A percentile compares a stretch with the other conserved stretches of the same genome.
These are phyloP conservation scores for Cladophialophora bantiana DNA, from an alignment of 2,329 filamentous ascomycete species.

Conservation along the genomic window DNA sequence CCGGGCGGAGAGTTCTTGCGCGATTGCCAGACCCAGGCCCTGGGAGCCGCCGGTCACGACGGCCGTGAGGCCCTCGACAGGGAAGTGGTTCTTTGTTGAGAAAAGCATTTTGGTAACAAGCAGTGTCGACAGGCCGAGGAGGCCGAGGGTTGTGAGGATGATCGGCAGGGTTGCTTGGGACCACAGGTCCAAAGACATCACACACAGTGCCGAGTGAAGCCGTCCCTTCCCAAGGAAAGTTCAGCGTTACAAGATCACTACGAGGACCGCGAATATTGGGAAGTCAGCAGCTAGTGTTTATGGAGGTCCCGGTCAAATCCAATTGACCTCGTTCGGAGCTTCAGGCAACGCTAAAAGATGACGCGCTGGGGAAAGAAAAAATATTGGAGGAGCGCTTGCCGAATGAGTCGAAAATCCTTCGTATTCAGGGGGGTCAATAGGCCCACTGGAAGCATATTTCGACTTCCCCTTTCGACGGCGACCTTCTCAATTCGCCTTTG, in stretches of 20 bases:
- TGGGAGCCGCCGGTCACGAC: conserved; percentile 91
- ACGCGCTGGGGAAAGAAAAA: neutral
- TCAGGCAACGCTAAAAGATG: conserved; percentile 18
- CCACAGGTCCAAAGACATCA: conserved; percentile 6
- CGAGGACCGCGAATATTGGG: too few relatives aligned
- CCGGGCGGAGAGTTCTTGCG: conserved; percentile 75
- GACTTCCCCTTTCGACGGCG: neutral
- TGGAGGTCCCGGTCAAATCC: neutral
- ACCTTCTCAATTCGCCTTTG: neutral
- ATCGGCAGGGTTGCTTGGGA: neutral
- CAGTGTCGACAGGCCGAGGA: conserved; percentile 15
- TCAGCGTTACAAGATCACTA: too few relatives aligned
- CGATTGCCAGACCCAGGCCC: conserved; percentile 83
- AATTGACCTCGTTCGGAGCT: neutral
- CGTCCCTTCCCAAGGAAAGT: too few relatives aligned
- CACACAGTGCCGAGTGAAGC: neutral
- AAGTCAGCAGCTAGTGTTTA: neutral
- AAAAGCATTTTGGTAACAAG: conserved; percentile 46
- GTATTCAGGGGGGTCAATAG: neutral
- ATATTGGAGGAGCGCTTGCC: neutral
- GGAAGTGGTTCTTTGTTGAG: conserved; percentile 72
- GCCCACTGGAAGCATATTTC: neutral
- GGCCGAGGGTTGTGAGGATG: neutral
- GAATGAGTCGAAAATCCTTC: neutral
- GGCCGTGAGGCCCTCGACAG: conserved; percentile 84